These are phyloP conservation scores for Sporothrix curviconia DNA, from an alignment of 2,329 filamentous ascomycete species.

Conservation along the genomic window DNA sequence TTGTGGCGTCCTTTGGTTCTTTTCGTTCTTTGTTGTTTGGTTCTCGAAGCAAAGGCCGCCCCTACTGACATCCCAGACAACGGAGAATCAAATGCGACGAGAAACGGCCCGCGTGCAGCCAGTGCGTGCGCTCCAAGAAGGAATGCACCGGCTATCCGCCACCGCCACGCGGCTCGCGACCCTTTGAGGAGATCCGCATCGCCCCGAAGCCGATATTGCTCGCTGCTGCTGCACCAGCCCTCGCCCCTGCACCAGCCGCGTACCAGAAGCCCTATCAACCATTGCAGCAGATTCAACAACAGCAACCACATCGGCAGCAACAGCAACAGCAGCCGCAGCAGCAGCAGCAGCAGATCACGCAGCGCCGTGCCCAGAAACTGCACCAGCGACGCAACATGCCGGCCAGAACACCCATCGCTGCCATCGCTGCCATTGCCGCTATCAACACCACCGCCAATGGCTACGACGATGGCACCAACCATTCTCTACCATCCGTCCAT, in stretches of 20 bases:
- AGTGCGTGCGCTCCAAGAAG: conserved; percentile 54
- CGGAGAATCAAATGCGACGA: conserved; percentile 63
- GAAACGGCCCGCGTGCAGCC: conserved; percentile 51
- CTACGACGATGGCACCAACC: no score
- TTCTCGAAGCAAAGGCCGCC: no score
- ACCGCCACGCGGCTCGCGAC: conserved; percentile 41
- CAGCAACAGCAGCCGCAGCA: conserved; percentile 9
- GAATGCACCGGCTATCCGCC: conserved; percentile 57
- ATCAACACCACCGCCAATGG: conserved; percentile 7
- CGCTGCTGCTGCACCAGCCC: conserved; percentile 16
- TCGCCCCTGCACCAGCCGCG: neutral
- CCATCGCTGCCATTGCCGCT: conserved; percentile 23
- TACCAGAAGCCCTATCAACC: neutral
- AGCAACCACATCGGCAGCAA: conserved; percentile 18
- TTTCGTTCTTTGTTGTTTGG: no score
- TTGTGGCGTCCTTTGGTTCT: no score
- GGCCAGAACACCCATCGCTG: conserved; percentile 28
- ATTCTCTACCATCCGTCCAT: conserved; percentile 33
- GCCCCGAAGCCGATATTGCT: conserved; percentile 38
- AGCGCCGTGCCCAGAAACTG: conserved; percentile 16
- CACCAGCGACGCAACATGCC: conserved; percentile 24
- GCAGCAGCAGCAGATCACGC: conserved; percentile 18
- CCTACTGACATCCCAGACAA: conserved; percentile 34
- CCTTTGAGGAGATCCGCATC: conserved; percentile 42
- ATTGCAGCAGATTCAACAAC: conserved; percentile 7